A percentile compares a stretch with the other conserved stretches of the same genome.
These are phyloP conservation scores for Parastagonospora nodorum DNA, from an alignment of 2,329 filamentous ascomycete genomes.

Conservation along the genomic window DNA sequence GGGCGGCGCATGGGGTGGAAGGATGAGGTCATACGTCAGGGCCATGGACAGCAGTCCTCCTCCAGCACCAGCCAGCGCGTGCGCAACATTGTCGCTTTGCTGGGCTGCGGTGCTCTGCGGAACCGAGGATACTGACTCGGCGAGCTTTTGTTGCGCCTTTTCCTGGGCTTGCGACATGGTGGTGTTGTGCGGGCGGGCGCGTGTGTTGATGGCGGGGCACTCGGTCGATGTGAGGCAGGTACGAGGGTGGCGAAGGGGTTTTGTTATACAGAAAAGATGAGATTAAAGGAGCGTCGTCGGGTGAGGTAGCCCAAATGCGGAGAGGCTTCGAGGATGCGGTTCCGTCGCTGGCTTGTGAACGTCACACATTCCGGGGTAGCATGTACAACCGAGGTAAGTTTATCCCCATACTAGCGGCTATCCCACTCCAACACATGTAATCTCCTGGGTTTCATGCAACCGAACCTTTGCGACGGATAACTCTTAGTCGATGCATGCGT, in stretches of 20 bases:
- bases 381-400: slow-evolving; percentile 34
- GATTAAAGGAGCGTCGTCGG: slow-evolving; percentile 8
- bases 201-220: not conserved
- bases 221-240: not conserved
- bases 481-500: too few relatives aligned
- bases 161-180: slow-evolving; percentile 38
- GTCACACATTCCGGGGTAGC: slow-evolving; percentile 34
- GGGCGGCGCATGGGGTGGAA: too few relatives aligned
- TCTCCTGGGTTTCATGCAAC: slow-evolving; percentile 1
- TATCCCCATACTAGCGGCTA: slow-evolving; percentile 24
- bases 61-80: slow-evolving; percentile 89
- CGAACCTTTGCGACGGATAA: not conserved
- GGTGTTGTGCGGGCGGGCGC: not conserved
- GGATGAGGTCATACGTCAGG: slow-evolving; percentile 66
- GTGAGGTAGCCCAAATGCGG: slow-evolving; percentile 11
- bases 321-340: slow-evolving; percentile 24
- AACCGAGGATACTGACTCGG: slow-evolving; percentile 37
- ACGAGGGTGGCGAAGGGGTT: not conserved
- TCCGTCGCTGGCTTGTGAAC: slow-evolving; percentile 40
- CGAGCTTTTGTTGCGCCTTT: slow-evolving; percentile 41
- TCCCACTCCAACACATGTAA: slow-evolving; percentile 16
- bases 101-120: slow-evolving; percentile 69
- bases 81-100: slow-evolving; percentile 95
- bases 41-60: slow-evolving; percentile 95
- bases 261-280: not conserved